phyloP scores from a whole-genome alignment of 2,329 filamentous ascomycete species.

The Arthrobotrys iridis region DNA sequence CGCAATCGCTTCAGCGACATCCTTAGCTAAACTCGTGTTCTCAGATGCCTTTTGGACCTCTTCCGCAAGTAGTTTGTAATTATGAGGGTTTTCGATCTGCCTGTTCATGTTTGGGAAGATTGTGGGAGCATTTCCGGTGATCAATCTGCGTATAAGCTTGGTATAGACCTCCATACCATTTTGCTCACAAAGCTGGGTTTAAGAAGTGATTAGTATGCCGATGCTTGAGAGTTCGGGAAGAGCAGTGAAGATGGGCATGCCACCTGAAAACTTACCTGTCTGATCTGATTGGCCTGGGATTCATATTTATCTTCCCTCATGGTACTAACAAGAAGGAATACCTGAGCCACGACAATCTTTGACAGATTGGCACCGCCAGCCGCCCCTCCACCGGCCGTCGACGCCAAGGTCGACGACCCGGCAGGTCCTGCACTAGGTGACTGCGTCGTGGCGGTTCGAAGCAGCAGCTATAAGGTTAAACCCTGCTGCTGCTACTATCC shows the following conservation, averaged over 20 bases:
- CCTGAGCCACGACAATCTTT: slow-evolving; percentile 94
- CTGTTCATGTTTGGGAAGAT: slow-evolving; percentile 85
- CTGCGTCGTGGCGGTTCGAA: slow-evolving; percentile 54
- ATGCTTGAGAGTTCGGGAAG: background rate
- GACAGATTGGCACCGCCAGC: slow-evolving; percentile 72
- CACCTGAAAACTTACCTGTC: slow-evolving; percentile 72
- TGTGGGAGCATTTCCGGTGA: slow-evolving; percentile 87
- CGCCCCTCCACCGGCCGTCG: slow-evolving; percentile 53
- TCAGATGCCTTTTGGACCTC: slow-evolving; percentile 88
- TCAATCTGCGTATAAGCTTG: slow-evolving; percentile 91
- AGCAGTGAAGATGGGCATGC: slow-evolving; percentile 18
- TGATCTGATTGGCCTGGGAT: slow-evolving; percentile 86
- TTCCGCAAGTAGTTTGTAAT: slow-evolving; percentile 80
- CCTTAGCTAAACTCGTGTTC: slow-evolving; percentile 79
- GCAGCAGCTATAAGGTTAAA: slow-evolving; percentile 53
- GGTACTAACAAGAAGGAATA: slow-evolving; percentile 91
- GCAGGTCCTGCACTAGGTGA: slow-evolving; percentile 55
- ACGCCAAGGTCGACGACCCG: slow-evolving; percentile 55
- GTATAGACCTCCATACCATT: slow-evolving; percentile 99
- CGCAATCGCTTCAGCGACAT: slow-evolving; percentile 90
- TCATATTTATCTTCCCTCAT: slow-evolving; percentile 97
- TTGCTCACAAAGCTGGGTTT: slow-evolving; percentile 84
- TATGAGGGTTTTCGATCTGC: slow-evolving; percentile 77
- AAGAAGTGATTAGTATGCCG: background rate
- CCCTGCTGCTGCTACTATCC: slow-evolving; percentile 50